Evolutionary conservation across 176 grass and related monocot species (phyloP), one percentile per base, ranked within the genome.

Genomic region (Musa troglodytarum): DNA sequence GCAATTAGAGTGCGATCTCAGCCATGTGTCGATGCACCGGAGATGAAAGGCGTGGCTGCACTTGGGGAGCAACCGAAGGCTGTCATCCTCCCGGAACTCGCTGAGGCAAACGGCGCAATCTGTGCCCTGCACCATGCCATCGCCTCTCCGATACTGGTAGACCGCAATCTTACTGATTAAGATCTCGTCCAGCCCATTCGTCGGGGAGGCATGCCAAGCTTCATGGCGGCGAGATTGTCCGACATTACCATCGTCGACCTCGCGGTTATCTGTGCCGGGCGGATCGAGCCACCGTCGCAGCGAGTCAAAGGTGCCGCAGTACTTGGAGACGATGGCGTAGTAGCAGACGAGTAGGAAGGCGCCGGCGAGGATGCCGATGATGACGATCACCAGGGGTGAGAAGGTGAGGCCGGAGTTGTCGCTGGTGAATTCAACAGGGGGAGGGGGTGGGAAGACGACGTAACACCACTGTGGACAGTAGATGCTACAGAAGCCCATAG

Each of bases 1-100:
- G 65, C 65, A 68, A 29, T 68, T 68, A 6, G 65, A 68, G 11
- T 68, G 65, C 65, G 65, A 68, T 13, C 17, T 68, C 71, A 55
- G 52, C 71, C 52, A 53, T 7, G 50, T 28, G 53, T 87, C 88
- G 54, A 96, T 91, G 86, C 92, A 96, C 26, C 84, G 80, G 14
- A 81, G 78, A 80, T 96, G 92, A 79, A 96, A 91, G 67, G 92
- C 88, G 80, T 96, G 92, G 88, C 81, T 88, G 84, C 92, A 96
- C 86, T 77, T 88, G 61, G 92, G 86, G 78, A 91, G 67, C 64
- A 96, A 72, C 74, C 79, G 58, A 74, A 96, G 82, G 77, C 64
- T 74, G 68, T 96, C 92, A 1, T 89, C 81, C 68, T 89, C 88
- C 61, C 86, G 82, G 79, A 96, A 96, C 87, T 96, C 88, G 67